Conservation (phyloP, 768 basidiomycete species). For the Pisolithus tinctorius region DNA sequence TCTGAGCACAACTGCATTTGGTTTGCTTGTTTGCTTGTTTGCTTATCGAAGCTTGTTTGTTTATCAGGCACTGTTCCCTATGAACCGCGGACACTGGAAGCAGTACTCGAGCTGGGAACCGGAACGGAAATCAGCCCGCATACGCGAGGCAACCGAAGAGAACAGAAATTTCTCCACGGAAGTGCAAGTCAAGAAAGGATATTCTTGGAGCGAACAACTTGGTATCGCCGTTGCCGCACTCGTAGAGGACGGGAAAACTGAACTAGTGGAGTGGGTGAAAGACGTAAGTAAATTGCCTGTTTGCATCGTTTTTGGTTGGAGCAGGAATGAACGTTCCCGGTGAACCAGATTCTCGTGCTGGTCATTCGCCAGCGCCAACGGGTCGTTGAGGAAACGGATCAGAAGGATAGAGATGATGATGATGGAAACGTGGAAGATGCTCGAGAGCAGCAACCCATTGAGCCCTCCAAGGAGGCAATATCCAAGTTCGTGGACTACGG, state of each 20-base stretch:
- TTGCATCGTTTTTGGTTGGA: conserved; percentile 13
- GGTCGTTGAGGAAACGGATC: conserved; percentile 58
- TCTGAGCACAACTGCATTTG: conserved; percentile 10
- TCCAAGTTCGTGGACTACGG: conserved; percentile 70
- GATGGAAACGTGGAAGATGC: conserved; percentile 26
- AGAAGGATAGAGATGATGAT: conserved; percentile 32
- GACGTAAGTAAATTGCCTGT: conserved; percentile 48
- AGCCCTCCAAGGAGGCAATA: conserved; percentile 63
- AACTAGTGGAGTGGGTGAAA: conserved; percentile 73
- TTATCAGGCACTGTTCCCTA: conserved; percentile 78
- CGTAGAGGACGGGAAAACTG: conserved; percentile 54
- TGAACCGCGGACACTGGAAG: conserved; percentile 84
- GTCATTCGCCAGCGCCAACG: conserved; percentile 54
- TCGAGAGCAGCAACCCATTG: conserved; percentile 17
- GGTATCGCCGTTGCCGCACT: conserved; percentile 78
- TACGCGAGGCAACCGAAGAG: conserved; percentile 27
- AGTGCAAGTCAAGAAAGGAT: conserved; percentile 78
- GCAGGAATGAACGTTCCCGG: conserved; percentile 12
- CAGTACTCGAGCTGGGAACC: conserved; percentile 75
- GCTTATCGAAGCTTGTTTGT: background rate
- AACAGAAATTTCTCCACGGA: conserved; percentile 48
- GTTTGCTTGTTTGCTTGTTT: conserved; percentile 21
- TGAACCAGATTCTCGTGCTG: conserved; percentile 49
- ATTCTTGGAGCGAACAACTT: conserved; percentile 84
- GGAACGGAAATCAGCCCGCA: conserved; percentile 34